These are phyloP conservation scores for Escovopsis sp. DNA, from an alignment of 2,329 filamentous ascomycete species.

Conservation along the genomic window DNA sequence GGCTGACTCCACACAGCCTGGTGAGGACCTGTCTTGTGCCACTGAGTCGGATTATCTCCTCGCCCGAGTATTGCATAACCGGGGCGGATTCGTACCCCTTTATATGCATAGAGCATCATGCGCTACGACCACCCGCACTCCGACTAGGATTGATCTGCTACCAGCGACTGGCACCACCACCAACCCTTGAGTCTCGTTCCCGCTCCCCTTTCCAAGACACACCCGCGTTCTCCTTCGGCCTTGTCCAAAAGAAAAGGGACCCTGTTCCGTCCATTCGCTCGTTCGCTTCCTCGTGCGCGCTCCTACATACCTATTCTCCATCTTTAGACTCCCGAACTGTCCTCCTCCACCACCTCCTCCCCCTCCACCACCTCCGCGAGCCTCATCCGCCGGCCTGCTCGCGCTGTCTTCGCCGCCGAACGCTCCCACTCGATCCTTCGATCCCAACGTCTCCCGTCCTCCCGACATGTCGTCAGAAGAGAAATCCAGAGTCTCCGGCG, in stretches of 20 bases:
- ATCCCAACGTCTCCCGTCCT: not conserved
- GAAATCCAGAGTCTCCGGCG: slow-evolving; percentile 73
- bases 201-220: too few relatives aligned
- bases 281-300: slow-evolving; percentile 19
- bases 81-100: not conserved
- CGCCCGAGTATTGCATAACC: slow-evolving; percentile 24
- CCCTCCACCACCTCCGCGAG: slow-evolving; percentile 5
- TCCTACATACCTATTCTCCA: not conserved
- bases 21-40: too few relatives aligned
- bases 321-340: too few relatives aligned
- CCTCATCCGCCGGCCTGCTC: slow-evolving; percentile 21
- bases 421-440: not conserved
- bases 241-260: slow-evolving; percentile 6
- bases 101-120: too few relatives aligned
- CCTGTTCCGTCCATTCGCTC: slow-evolving; percentile 22
- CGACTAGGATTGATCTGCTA: too few relatives aligned
- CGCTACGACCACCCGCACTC: too few relatives aligned
- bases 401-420: not conserved
- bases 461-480: slow-evolving; percentile 41
- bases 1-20: too few relatives aligned
- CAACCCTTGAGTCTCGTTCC: too few relatives aligned
- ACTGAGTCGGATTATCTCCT: slow-evolving; percentile 6
- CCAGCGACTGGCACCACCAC: too few relatives aligned
- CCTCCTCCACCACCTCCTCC: not conserved
- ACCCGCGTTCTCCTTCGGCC: not conserved